Evolutionary conservation across 2,329 filamentous ascomycete genomes (phyloP).

Genomic region (Neonectria hederae): DNA sequence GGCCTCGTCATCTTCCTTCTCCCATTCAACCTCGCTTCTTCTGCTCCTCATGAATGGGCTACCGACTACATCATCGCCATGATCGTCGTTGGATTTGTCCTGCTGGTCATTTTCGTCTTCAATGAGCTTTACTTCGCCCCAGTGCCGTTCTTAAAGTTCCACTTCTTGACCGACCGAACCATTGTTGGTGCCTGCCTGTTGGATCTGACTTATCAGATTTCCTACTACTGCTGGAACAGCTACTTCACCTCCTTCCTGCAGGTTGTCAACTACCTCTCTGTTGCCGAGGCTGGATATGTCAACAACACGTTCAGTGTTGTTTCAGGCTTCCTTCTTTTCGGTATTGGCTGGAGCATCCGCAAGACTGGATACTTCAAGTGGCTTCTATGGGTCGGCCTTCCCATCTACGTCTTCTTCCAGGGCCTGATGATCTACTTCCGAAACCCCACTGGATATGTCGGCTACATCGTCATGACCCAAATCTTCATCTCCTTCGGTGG

Average conservation of each 20-base stretch:
- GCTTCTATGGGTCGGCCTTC: constrained; percentile 57
- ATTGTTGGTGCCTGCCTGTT: constrained; percentile 57
- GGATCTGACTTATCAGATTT: constrained; percentile 49
- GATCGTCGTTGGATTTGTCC: constrained; percentile 63
- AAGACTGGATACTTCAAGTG: constrained; percentile 60
- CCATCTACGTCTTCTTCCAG: constrained; percentile 61
- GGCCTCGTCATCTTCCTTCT: constrained; percentile 64
- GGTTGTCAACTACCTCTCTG: constrained; percentile 57
- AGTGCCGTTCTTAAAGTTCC: constrained; percentile 63
- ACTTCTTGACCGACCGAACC: constrained; percentile 57
- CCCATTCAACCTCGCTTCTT: constrained; percentile 62
- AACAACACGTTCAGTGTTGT: constrained; percentile 57
- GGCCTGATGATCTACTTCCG: constrained; percentile 49
- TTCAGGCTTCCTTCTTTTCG: constrained; percentile 54
- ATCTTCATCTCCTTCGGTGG: constrained; percentile 59
- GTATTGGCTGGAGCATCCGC: constrained; percentile 58
- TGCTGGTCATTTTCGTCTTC: constrained; percentile 58
- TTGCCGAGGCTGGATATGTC: constrained; percentile 58
- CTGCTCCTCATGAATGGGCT: constrained; percentile 54
- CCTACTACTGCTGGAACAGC: constrained; percentile 55
- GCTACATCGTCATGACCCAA: constrained; percentile 59
- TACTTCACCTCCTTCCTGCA: constrained; percentile 61
- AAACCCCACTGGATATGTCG: constrained; percentile 47
- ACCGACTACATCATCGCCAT: constrained; percentile 62
- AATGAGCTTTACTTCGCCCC: constrained; percentile 65